Conservation (phyloP, 1,284 basidiomycete genomes). For the Acaromyces ingoldii region DNA sequence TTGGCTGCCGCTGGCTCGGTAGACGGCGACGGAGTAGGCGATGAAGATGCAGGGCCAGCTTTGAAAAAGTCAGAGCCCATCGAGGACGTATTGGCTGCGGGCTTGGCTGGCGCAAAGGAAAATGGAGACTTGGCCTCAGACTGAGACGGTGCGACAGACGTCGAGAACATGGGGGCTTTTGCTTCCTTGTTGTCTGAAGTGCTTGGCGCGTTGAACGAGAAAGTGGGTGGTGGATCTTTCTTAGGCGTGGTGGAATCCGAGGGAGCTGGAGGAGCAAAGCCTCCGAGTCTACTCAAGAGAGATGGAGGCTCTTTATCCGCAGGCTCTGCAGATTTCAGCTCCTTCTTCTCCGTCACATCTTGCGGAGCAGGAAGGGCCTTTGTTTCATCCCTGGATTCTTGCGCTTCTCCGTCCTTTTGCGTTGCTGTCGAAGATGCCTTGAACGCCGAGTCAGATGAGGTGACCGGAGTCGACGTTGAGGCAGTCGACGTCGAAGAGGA, state of each 20-base stretch:
- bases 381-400: no score
- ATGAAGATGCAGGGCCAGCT: slow-evolving; percentile 9
- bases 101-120: slow-evolving; percentile 18
- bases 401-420: no score
- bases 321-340: no score
- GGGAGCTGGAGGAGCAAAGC: slow-evolving; percentile 17
- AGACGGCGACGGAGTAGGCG: slow-evolving; percentile 13
- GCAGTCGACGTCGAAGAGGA: background rate
- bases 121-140: slow-evolving; percentile 15
- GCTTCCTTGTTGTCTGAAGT: slow-evolving; percentile 5
- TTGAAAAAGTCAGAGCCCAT: slow-evolving; percentile 4
- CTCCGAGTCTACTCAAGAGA: slow-evolving; percentile 27
- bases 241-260: slow-evolving; percentile 22
- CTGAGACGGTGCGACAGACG: no score
- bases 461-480: background rate
- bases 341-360: no score
- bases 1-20: slow-evolving; percentile 16
- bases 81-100: slow-evolving; percentile 19
- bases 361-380: no score
- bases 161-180: no score
- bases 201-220: slow-evolving; percentile 6
- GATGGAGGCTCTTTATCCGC: no score
- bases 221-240: slow-evolving; percentile 13
- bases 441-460: no score
- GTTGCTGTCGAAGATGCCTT: no score